phyloP scores from a whole-genome alignment of 139 green algal species.

The Ostreobium quekettii region DNA sequence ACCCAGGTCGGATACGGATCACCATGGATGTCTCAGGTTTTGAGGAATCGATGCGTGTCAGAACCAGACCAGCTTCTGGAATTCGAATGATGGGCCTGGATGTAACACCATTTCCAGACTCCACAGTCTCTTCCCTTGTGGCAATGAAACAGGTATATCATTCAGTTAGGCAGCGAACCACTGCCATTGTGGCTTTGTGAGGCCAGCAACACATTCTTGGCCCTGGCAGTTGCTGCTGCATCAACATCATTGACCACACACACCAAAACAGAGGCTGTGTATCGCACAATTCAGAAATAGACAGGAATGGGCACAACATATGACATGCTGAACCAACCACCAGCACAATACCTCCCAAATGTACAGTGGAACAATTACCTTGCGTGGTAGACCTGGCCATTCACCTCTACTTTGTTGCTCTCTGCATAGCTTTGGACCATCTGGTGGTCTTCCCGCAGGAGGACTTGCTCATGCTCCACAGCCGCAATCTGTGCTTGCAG shows the following conservation, averaged over 20 bases:
- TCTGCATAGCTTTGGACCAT: slow-evolving; percentile 46
- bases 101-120: slow-evolving; percentile 13
- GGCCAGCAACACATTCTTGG: too few relatives aligned
- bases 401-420: slow-evolving; percentile 24
- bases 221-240: too few relatives aligned
- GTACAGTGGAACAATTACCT: slow-evolving; percentile 12
- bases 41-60: slow-evolving; percentile 65
- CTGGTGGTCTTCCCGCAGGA: slow-evolving; percentile 37
- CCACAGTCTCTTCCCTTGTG: slow-evolving; percentile 21
- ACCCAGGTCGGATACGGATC: slow-evolving; percentile 51
- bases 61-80: slow-evolving; percentile 30
- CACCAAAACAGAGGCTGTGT: neutral
- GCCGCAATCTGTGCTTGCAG: neutral
- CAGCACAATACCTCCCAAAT: neutral
- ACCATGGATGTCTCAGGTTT: slow-evolving; percentile 59
- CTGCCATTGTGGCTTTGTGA: neutral
- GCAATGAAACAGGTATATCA: slow-evolving; percentile 1
- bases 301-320: neutral
- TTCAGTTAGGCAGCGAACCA: neutral
- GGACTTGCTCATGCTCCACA: slow-evolving; percentile 33
- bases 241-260: neutral
- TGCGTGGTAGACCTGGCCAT: slow-evolving; percentile 29
- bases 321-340: neutral
- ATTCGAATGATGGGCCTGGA: slow-evolving; percentile 54
- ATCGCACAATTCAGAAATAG: neutral